Conservation (phyloP, 2,329 filamentous ascomycete species). For the Davidsoniella eucalypti region DNA sequence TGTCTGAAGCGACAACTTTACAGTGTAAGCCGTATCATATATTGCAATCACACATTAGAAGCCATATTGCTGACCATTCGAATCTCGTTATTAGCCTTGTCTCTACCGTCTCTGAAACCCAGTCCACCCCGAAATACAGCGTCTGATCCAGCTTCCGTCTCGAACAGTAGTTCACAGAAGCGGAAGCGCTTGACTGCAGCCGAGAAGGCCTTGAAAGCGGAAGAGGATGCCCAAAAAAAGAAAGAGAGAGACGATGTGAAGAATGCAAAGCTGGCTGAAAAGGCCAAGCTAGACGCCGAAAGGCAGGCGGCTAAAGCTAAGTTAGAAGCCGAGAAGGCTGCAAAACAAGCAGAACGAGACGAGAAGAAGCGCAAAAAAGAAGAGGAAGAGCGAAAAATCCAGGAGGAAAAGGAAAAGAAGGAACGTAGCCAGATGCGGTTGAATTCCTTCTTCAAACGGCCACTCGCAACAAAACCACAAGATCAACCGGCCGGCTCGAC, state of each 20-base stretch:
- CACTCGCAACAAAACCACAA: constrained; percentile 26
- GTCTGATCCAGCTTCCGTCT: constrained; percentile 11
- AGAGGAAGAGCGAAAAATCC: constrained; percentile 25
- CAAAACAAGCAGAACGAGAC: constrained; percentile 25
- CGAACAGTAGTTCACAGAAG: constrained; percentile 20
- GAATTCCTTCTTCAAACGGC: constrained; percentile 29
- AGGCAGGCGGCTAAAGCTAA: constrained; percentile 26
- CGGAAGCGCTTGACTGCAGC: constrained; percentile 26
- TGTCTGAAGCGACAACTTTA: not conserved
- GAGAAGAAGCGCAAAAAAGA: constrained; percentile 35
- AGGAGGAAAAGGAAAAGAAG: constrained; percentile 32
- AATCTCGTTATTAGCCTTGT: not conserved
- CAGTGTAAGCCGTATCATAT: not conserved
- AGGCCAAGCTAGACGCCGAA: constrained; percentile 19
- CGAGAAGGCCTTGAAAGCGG: constrained; percentile 26
- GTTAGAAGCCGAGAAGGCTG: constrained; percentile 26
- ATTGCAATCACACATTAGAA: not conserved
- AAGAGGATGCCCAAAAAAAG: constrained; percentile 22
- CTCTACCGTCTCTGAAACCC: not conserved
- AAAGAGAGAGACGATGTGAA: constrained; percentile 22
- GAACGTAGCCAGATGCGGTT: constrained; percentile 31
- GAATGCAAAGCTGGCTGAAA: constrained; percentile 16
- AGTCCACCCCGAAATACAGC: not conserved
- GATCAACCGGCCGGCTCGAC: constrained; percentile 3
- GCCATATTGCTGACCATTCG: not conserved